Conservation (phyloP, 768 basidiomycete species). For the Leucosporidium yakuticum region DNA sequence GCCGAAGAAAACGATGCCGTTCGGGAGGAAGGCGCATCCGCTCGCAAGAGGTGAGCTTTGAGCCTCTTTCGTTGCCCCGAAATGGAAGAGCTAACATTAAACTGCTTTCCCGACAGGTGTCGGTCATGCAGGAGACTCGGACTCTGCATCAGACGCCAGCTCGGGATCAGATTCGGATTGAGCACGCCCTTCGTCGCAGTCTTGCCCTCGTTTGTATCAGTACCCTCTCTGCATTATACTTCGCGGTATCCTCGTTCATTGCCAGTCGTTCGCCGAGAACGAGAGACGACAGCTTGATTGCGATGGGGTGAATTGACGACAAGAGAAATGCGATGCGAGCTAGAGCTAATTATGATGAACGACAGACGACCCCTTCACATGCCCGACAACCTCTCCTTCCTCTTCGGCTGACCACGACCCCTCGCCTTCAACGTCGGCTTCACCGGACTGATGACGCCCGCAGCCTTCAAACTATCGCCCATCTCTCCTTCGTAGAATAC, state of each 20-base stretch:
- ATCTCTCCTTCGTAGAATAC: neutral
- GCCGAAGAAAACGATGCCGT: slow-evolving; percentile 9
- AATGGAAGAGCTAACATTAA: neutral
- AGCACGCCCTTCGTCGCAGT: neutral
- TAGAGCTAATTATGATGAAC: neutral
- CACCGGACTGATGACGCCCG: neutral
- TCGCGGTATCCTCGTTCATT: too few species aligned
- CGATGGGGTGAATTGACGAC: neutral
- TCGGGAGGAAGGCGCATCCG: neutral
- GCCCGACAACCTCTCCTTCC: neutral
- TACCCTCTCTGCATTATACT: too few species aligned
- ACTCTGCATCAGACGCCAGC: slow-evolving; percentile 8
- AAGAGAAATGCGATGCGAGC: neutral
- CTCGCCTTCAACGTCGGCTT: neutral
- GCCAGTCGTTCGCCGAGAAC: too few species aligned
- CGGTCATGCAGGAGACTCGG: slow-evolving; percentile 4
- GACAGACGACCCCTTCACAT: neutral
- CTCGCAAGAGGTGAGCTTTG: neutral
- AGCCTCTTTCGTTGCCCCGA: too few species aligned
- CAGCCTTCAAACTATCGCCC: neutral
- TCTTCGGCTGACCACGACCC: neutral
- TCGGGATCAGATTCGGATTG: slow-evolving; percentile 24
- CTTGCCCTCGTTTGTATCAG: too few species aligned
- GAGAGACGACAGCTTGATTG: neutral
- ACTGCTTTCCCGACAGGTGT: neutral